Percentiles rank a stretch among this genome's conserved stretches.
These are phyloP conservation scores for Colletotrichum sp. DNA, from an alignment of 2,329 filamentous ascomycete genomes.

Conservation along the genomic window DNA sequence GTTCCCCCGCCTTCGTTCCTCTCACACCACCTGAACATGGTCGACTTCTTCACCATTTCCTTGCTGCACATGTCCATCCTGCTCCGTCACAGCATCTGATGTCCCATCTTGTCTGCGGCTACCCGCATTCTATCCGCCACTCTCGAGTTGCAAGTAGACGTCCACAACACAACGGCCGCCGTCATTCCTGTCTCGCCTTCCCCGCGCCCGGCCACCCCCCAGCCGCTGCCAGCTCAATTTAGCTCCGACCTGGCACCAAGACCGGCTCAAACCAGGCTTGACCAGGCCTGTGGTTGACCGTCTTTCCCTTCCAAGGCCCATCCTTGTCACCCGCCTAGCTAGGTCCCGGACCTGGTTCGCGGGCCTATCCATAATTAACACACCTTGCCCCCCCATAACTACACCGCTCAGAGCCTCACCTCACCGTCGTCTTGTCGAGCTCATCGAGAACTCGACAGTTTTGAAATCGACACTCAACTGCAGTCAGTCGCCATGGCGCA, in stretches of 20 bases:
- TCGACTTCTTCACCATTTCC: conserved; percentile 6
- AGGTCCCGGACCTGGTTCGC: conserved; percentile 14
- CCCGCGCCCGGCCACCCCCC: conserved; percentile 6
- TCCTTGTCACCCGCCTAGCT: conserved; percentile 21
- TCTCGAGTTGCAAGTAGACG: conserved; percentile 8
- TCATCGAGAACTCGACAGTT: neutral
- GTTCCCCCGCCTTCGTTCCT: neutral
- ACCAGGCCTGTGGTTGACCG: conserved; percentile 21
- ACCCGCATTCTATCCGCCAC: conserved; percentile 15
- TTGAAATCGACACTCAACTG: neutral
- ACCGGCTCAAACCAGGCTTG: conserved; percentile 6
- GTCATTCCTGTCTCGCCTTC: conserved; percentile 17
- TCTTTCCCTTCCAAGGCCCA: conserved; percentile 22
- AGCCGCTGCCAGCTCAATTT: conserved; percentile 15
- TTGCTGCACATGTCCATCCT: conserved; percentile 14
- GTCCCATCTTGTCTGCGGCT: conserved; percentile 3
- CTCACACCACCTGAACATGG: conserved; percentile 18
- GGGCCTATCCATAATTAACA: conserved; percentile 17
- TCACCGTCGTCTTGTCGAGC: neutral
- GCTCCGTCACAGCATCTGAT: conserved; percentile 15
- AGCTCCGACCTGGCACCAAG: conserved; percentile 14
- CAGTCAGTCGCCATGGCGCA: conserved; percentile 15
- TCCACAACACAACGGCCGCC: conserved; percentile 4
- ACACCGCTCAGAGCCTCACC: conserved; percentile 21
- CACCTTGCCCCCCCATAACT: conserved; percentile 8